These are phyloP conservation scores for Ophiostoma australiae DNA, from an alignment of 2,329 filamentous ascomycete species.

Conservation along the genomic window DNA sequence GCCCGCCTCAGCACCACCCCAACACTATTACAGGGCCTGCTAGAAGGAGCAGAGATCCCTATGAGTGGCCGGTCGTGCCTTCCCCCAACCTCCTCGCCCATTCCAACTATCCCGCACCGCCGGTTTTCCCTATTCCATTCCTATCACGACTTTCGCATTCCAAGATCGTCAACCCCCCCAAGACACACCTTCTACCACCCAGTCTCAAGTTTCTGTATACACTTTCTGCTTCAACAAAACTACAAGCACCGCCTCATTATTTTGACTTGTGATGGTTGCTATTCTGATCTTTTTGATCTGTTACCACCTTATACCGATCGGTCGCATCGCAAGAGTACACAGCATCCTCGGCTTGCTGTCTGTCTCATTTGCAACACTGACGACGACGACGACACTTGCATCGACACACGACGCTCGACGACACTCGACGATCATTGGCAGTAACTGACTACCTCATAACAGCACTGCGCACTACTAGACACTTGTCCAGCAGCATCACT, in stretches of 20 bases:
- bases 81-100: slow-evolving; percentile 24
- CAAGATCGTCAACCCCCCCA: slow-evolving; percentile 21
- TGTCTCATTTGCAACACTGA: neutral
- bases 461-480: neutral
- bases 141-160: slow-evolving; percentile 15
- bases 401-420: neutral
- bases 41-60: slow-evolving; percentile 10
- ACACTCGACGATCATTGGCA: neutral
- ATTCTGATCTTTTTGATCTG: neutral
- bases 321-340: slow-evolving; percentile 14
- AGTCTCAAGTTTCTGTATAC: slow-evolving; percentile 7
- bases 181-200: neutral
- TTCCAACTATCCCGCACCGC: slow-evolving; percentile 18
- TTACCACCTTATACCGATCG: neutral
- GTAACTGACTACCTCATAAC: neutral
- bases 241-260: slow-evolving; percentile 10
- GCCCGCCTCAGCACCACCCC: slow-evolving; percentile 14
- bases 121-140: slow-evolving; percentile 18
- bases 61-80: slow-evolving; percentile 24
- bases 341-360: slow-evolving; percentile 14
- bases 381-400: neutral
- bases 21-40: slow-evolving; percentile 12
- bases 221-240: slow-evolving; percentile 15
- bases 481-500: slow-evolving; percentile 11
- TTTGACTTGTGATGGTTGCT: neutral